These are phyloP conservation scores for Aspergillus sp. DNA, from an alignment of 2,329 filamentous ascomycete genomes.

Conservation along the genomic window DNA sequence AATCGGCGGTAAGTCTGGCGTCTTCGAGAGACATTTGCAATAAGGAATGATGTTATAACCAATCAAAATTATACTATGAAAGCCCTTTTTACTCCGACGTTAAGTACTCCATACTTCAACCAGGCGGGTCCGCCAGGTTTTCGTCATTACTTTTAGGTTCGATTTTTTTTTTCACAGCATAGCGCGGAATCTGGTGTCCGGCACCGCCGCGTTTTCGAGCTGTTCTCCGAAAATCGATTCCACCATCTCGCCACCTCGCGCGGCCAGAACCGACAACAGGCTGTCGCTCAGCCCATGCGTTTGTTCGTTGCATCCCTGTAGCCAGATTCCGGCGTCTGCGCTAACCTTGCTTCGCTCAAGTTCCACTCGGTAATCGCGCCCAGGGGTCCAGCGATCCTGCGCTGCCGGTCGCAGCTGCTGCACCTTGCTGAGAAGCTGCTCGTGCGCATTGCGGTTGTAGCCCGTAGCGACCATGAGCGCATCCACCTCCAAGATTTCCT, in stretches of 20 bases:
- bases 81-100: constrained; percentile 13
- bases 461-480: constrained; percentile 86
- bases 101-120: constrained; percentile 16
- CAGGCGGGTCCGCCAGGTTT: constrained; percentile 15
- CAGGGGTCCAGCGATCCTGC: constrained; percentile 66
- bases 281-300: constrained; percentile 89
- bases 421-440: constrained; percentile 72
- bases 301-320: constrained; percentile 91
- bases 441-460: constrained; percentile 77
- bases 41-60: constrained; percentile 1
- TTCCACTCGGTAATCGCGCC: constrained; percentile 76
- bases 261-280: constrained; percentile 76
- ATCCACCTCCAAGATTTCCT: constrained; percentile 75
- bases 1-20: background rate
- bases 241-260: constrained; percentile 77
- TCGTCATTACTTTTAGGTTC: background rate
- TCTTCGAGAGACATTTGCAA: background rate
- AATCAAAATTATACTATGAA: constrained; percentile 10
- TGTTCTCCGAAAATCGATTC: constrained; percentile 68
- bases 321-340: constrained; percentile 78
- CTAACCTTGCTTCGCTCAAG: constrained; percentile 72
- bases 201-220: constrained; percentile 34
- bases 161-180: constrained; percentile 33
- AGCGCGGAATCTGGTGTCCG: constrained; percentile 38
- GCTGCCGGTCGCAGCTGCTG: constrained; percentile 67